Conservation (phyloP, 1,284 basidiomycete genomes). For the Mycena sp. region DNA sequence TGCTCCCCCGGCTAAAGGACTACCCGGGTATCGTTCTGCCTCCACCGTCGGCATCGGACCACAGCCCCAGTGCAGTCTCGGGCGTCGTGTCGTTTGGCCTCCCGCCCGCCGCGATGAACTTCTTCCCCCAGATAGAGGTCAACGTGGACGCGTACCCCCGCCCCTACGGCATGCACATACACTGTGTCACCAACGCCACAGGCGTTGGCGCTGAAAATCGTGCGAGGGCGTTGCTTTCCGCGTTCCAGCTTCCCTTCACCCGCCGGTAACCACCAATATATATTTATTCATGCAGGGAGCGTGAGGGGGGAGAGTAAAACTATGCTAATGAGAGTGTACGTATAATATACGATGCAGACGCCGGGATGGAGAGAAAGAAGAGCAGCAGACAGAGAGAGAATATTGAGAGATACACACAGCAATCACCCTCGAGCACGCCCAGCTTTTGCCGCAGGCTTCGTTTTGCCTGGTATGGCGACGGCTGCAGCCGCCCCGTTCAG, state of each 20-base stretch:
- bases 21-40: slow-evolving; percentile 86
- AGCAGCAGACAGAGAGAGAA: slow-evolving; percentile 22
- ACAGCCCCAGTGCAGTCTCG: slow-evolving; percentile 80
- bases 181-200: slow-evolving; percentile 87
- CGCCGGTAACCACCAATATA: too few species aligned
- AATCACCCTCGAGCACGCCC: slow-evolving; percentile 62
- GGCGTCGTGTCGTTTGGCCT: slow-evolving; percentile 94
- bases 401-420: slow-evolving; percentile 24
- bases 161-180: slow-evolving; percentile 89
- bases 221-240: slow-evolving; percentile 86
- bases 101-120: slow-evolving; percentile 85
- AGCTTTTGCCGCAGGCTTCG: slow-evolving; percentile 52
- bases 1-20: slow-evolving; percentile 91
- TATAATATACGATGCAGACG: slow-evolving; percentile 17
- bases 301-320: slow-evolving; percentile 8
- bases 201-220: slow-evolving; percentile 89
- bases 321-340: slow-evolving; percentile 28
- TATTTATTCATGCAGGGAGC: slow-evolving; percentile 12
- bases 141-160: slow-evolving; percentile 90
- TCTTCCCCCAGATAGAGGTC: slow-evolving; percentile 96
- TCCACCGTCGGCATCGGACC: slow-evolving; percentile 65
- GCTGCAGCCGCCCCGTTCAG: slow-evolving; percentile 30
- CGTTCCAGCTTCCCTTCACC: slow-evolving; percentile 89
- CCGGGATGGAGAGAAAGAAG: not conserved
- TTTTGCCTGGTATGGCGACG: slow-evolving; percentile 21